Percentiles rank a stretch among this genome's conserved stretches.
Evolutionary conservation across 495 filamentous ascomycete genomes (phyloP).

Genomic region (Penicillium crystallinum): DNA sequence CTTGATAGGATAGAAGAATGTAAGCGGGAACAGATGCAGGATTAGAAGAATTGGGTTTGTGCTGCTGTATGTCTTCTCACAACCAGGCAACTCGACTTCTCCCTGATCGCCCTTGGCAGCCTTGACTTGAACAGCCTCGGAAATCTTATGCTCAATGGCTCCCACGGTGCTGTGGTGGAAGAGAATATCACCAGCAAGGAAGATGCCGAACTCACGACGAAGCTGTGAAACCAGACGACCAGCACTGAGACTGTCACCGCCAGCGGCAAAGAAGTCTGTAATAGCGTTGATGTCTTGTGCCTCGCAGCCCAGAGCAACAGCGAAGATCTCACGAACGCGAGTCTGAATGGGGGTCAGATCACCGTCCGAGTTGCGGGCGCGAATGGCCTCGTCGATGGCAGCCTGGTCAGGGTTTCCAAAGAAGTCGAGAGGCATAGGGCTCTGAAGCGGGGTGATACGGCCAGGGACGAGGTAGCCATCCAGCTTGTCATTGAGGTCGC

Average conservation of each 20-base stretch:
- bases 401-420: constrained; percentile 24
- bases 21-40: constrained; percentile 34
- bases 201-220: constrained; percentile 30
- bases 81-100: constrained; percentile 17
- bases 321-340: constrained; percentile 30
- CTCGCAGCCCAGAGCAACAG: constrained; percentile 16
- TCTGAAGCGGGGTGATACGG: constrained; percentile 19
- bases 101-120: constrained; percentile 8
- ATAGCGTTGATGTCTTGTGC: constrained; percentile 18
- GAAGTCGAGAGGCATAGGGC: constrained; percentile 21
- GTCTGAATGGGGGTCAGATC: constrained; percentile 17
- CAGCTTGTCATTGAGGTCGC: constrained; percentile 9
- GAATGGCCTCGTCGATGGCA: constrained; percentile 16
- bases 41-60: constrained; percentile 32
- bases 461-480: constrained; percentile 30
- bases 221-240: constrained; percentile 37
- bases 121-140: constrained; percentile 20
- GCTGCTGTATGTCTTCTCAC: constrained; percentile 31
- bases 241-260: constrained; percentile 40
- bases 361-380: constrained; percentile 7
- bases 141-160: constrained; percentile 15
- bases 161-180: constrained; percentile 31
- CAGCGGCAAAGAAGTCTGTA: constrained; percentile 40
- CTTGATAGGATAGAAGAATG: constrained; percentile 32
- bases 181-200: constrained; percentile 34